Base-by-base conservation (phyloP, 495 filamentous ascomycete species). In the Penicillium canescens region DNA sequence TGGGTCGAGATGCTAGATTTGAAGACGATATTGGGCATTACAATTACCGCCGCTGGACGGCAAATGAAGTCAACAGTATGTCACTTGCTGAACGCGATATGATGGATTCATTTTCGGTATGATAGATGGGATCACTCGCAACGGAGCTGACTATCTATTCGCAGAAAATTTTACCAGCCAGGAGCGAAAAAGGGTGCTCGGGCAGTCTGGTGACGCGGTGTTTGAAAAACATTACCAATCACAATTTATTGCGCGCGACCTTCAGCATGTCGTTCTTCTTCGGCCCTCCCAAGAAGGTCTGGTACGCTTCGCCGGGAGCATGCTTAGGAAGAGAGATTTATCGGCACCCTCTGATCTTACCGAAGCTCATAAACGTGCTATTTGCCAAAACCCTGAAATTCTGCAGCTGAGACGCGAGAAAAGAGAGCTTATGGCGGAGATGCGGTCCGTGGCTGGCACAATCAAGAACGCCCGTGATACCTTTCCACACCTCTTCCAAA, bases 11-110 rank as follows among this genome's bases (percentile, higher is more conserved):
- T 51, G 26, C 61, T 55, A 31, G 44, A 65, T 71, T 71, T 43
- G 47, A 69, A 49, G 54, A 71, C 42, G 47, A 69, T 57, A 63
- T 71, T 47, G 44, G 61, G n/a, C 39, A 71, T 63, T 69, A 69
- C 38, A 67, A 67, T 46, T 71, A 50, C 47, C 59, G 63, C 28
- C 45, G 58, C 36, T 69, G 53, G 68, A 46, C 61, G 20, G 58
- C 49, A 63, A 71, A 71, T 59, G 42, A 69, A 61, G 63, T 64
- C n/a, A 69, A 71, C 54, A 43, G 56, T 69, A 56, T 38, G 59
- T 31, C 26, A 31, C 26, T 63, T 35, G 11, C 41, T 50, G 41
- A 18, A 23, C 41, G 26, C 41, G 41, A 42, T 20, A 20, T 42
- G 41, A 42, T 23, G 41, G 20, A 42, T 42, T 42, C 14, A 42